Conservation (phyloP, 495 filamentous ascomycete species). For the Neurospora terricola region DNA sequence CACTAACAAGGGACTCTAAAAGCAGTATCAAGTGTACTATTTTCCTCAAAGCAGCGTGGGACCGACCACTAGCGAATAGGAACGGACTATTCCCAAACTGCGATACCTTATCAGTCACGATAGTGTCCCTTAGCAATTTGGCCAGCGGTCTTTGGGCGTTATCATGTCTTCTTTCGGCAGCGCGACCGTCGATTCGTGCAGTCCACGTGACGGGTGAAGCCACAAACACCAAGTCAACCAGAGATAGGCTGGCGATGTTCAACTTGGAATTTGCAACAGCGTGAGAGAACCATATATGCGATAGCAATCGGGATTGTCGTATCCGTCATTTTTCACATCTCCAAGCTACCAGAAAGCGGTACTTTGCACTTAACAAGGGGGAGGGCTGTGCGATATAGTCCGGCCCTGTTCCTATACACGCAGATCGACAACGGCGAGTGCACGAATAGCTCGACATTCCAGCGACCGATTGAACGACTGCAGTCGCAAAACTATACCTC, state of each 20-base stretch:
- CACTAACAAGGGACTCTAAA: neutral
- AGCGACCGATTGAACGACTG: neutral
- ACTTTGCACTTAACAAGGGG: neutral
- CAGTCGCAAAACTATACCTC: neutral
- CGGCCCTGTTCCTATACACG: neutral
- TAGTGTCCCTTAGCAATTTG: neutral
- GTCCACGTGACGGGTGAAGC: neutral
- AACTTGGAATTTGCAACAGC: neutral
- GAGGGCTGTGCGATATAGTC: neutral
- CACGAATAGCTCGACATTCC: neutral
- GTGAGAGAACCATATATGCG: neutral
- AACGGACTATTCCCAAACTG: neutral
- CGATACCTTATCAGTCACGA: neutral
- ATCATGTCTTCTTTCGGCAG: neutral
- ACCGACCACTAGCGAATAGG: neutral
- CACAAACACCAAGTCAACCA: neutral
- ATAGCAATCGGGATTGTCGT: neutral
- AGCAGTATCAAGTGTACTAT: neutral
- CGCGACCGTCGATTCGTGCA: neutral
- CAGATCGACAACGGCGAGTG: neutral
- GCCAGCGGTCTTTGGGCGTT: neutral
- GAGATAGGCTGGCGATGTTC: neutral
- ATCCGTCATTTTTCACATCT: neutral
- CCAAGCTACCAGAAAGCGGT: neutral
- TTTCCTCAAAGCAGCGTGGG: neutral